phyloP scores from a whole-genome alignment of 2,329 filamentous ascomycete species.

The Beauveria brongniartii region DNA sequence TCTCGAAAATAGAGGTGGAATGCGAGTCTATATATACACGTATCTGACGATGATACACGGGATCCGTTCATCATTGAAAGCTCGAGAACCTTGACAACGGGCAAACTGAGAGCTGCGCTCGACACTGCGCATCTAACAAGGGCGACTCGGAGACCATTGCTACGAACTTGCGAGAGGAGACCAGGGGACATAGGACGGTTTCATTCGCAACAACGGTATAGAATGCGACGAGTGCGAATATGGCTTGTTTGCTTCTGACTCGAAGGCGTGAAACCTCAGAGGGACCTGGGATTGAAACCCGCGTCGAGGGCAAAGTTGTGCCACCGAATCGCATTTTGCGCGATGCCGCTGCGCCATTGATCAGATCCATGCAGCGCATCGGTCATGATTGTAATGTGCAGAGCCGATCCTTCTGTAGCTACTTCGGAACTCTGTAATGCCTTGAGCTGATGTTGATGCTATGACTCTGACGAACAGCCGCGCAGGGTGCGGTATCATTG shows the following conservation, averaged over 20 bases:
- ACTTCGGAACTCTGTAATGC: not conserved
- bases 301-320: not conserved
- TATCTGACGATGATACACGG: not conserved
- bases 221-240: not conserved
- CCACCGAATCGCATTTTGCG: not conserved
- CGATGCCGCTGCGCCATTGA: not conserved
- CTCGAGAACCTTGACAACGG: no score
- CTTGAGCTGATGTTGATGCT: not conserved
- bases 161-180: not conserved
- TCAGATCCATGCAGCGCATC: not conserved
- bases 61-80: not conserved
- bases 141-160: not conserved
- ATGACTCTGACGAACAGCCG: not conserved
- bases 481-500: not conserved
- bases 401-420: not conserved
- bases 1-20: not conserved
- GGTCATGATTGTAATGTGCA: not conserved
- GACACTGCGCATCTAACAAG: not conserved
- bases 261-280: not conserved
- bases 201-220: not conserved
- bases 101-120: constrained; percentile 1
- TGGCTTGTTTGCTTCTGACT: not conserved
- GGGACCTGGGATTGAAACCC: not conserved
- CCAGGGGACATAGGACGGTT: not conserved
- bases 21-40: not conserved